Evolutionary conservation across 805 yeast species (phyloP).

Genomic region (Kodamaea kakaduensis): DNA sequence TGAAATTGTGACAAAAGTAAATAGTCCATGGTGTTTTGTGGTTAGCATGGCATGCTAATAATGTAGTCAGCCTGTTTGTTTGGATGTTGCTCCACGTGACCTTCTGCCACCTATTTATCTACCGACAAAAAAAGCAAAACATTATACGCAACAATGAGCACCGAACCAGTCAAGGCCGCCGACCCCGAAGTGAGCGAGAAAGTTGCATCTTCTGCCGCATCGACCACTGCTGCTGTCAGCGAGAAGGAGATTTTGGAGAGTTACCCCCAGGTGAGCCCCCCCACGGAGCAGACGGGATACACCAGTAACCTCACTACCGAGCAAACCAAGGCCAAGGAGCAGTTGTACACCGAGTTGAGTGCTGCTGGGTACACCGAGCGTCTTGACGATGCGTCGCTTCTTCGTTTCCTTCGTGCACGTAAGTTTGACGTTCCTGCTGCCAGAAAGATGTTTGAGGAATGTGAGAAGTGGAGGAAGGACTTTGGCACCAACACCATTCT

Average conservation of each 20-base stretch:
- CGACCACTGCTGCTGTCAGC: constrained; percentile 5
- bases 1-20: too few species aligned
- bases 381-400: constrained; percentile 78
- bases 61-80: too few species aligned
- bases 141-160: background rate
- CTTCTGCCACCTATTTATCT: background rate
- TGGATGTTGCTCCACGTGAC: constrained; percentile 5
- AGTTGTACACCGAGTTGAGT: constrained; percentile 53
- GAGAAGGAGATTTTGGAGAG: constrained; percentile 44
- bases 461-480: constrained; percentile 89
- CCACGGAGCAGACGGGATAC: constrained; percentile 63
- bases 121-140: constrained; percentile 3
- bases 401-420: constrained; percentile 90
- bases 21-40: too few species aligned
- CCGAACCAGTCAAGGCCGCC: constrained; percentile 6
- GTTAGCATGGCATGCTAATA: too few species aligned
- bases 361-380: constrained; percentile 71
- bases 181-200: background rate
- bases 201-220: background rate
- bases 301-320: constrained; percentile 74
- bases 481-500: constrained; percentile 85
- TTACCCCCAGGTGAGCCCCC: constrained; percentile 69
- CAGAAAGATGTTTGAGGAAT: constrained; percentile 72
- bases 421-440: constrained; percentile 84
- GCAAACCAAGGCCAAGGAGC: constrained; percentile 57